Base-by-base conservation (phyloP, 306 rosid genomes). In the Rosa multiflora region DNA sequence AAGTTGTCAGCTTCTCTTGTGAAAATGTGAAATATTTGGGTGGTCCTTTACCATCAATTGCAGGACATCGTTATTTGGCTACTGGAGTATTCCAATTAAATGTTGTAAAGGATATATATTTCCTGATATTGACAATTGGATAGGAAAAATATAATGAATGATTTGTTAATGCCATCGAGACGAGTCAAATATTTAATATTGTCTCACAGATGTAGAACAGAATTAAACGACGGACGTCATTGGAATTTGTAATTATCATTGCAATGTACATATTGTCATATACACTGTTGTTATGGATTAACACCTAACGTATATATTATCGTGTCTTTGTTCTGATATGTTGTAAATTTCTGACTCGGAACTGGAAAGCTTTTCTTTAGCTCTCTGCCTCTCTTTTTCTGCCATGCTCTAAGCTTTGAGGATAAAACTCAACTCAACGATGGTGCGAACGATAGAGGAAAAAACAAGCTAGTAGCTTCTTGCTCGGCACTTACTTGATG, bases 191-290 rank as follows among this genome's bases (percentile, higher is more conserved):
- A 26, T 26, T 26, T 26, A 26, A 26, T 26, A 6, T 10, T 58
- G 78, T 20, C 10, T 14, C 10, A 56, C 21, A 72, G 39, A 32
- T 26, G 10, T 20, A 51, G 55, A 49, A 32, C 42, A 17, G 29
- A 49, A 21, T 14, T 49, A 44, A 47, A 48, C 8, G 39, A 42
- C 21, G 9, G 40, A 56, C 26, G 56, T 12, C 5, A 8, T 23
- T 42, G 70, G 8, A 68, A 75, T 23, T 75, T 76, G 61, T 61
- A 75, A 75, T 10, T 75, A 3, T 61, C 10, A 61, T 62, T 23
- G 59, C 70, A 61, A 8, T 75, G 59, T 75, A 26, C n/a, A 29
- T 37, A 37, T 64, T 63, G 68, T 13, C 9, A 10, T 59, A 53
- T 39, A n/a, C 18, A 4, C 0, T 55, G 23, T 56, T 1, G 69